phyloP scores from a whole-genome alignment of 352 stramenopile species.

The Phytophthora melonis region DNA sequence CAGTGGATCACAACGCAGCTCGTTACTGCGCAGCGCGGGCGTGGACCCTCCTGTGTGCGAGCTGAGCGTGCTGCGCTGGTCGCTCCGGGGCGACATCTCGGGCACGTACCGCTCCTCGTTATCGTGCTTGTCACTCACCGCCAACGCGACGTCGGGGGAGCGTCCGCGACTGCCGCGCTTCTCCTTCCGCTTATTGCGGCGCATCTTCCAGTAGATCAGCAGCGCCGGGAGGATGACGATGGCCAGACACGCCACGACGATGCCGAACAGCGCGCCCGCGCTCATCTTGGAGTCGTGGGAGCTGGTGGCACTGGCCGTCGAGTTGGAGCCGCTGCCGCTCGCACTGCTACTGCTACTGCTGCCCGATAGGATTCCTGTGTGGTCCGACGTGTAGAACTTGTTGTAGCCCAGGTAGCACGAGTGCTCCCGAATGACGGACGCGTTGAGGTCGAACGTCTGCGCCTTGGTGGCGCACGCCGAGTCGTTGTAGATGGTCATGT shows the following conservation, averaged over 20 bases:
- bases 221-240: slow-evolving; percentile 40
- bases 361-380: slow-evolving; percentile 19
- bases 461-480: slow-evolving; percentile 39
- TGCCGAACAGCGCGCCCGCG: slow-evolving; percentile 35
- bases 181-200: slow-evolving; percentile 28
- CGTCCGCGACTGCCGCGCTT: slow-evolving; percentile 9
- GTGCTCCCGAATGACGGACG: slow-evolving; percentile 32
- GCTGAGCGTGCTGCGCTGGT: slow-evolving; percentile 29
- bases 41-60: slow-evolving; percentile 28
- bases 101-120: slow-evolving; percentile 37
- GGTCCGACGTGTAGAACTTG: slow-evolving; percentile 47
- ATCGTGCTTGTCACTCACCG: slow-evolving; percentile 40
- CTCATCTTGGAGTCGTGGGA: slow-evolving; percentile 33
- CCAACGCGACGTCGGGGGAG: slow-evolving; percentile 31
- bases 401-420: slow-evolving; percentile 42
- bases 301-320: slow-evolving; percentile 5
- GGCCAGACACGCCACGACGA: slow-evolving; percentile 36
- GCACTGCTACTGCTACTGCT: not conserved
- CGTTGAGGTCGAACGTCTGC: slow-evolving; percentile 41
- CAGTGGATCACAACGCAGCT: slow-evolving; percentile 31
- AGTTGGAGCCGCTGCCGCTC: slow-evolving; percentile 20
- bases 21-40: slow-evolving; percentile 31
- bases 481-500: slow-evolving; percentile 56
- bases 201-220: slow-evolving; percentile 39
- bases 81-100: slow-evolving; percentile 37